phyloP scores from a whole-genome alignment of 768 basidiomycete genomes.

The Psilocybe subaeruginosa region DNA sequence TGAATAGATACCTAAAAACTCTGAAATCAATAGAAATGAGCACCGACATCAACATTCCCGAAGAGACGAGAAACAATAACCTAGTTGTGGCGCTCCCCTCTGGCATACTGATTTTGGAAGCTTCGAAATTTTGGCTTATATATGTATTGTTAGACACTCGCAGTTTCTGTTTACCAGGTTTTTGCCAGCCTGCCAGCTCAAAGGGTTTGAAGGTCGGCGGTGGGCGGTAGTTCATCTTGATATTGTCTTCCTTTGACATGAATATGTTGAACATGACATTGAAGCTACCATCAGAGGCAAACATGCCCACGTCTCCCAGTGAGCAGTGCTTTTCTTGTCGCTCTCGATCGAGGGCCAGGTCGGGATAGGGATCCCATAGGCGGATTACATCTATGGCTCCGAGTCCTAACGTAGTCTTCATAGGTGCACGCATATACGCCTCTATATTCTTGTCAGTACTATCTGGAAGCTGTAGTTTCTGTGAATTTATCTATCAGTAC shows the following conservation, averaged over 20 bases:
- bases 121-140: too few species aligned
- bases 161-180: too few species aligned
- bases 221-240: neutral
- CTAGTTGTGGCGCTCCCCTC: neutral
- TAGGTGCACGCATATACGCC: neutral
- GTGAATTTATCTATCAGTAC: neutral
- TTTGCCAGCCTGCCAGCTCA: neutral
- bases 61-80: neutral
- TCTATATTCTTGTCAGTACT: neutral
- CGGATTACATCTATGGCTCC: neutral
- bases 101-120: too few species aligned
- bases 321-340: neutral
- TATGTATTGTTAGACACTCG: too few species aligned
- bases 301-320: slow-evolving; percentile 5
- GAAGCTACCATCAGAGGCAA: neutral
- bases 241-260: neutral
- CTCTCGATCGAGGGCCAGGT: neutral
- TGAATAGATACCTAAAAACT: neutral
- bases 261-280: slow-evolving; percentile 9
- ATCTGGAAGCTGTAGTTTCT: neutral
- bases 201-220: neutral
- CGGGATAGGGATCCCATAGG: neutral
- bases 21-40: neutral
- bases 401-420: neutral
- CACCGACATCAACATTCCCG: neutral